phyloP scores from a whole-genome alignment of 2,329 filamentous ascomycete genomes.

The Scedosporium minutisporum region DNA sequence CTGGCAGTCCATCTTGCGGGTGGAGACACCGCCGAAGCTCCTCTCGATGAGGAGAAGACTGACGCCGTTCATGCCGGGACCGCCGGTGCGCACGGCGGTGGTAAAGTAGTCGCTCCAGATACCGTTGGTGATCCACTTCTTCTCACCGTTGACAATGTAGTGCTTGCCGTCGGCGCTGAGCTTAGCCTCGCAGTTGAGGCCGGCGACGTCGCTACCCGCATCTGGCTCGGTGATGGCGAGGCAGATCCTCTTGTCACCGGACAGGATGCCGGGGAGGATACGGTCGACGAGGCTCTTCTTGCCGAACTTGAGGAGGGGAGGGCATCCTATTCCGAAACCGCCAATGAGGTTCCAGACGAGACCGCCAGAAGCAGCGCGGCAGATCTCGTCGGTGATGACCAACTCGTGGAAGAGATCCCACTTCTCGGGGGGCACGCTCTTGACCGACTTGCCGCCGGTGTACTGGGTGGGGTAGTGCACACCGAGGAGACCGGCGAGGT shows the following conservation, averaged over 20 bases:
- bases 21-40: conserved; percentile 72
- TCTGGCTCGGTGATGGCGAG: conserved; percentile 95
- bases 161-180: conserved; percentile 92
- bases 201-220: conserved; percentile 90
- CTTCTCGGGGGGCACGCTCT: conserved; percentile 73
- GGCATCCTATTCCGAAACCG: conserved; percentile 91
- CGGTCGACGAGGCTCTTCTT: conserved; percentile 76
- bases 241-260: conserved; percentile 94
- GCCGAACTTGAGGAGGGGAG: conserved; percentile 85
- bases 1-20: conserved; percentile 95
- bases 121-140: conserved; percentile 99
- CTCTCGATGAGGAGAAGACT: conserved; percentile 89
- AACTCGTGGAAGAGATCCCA: conserved; percentile 99
- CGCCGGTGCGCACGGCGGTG: conserved; percentile 84
- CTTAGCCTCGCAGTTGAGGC: conserved; percentile 91
- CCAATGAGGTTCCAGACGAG: conserved; percentile 96
- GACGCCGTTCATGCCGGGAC: conserved; percentile 84
- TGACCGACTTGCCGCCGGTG: conserved; percentile 56
- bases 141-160: conserved; percentile 98
- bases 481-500: conserved; percentile 84
- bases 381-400: conserved; percentile 89
- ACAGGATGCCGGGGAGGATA: conserved; percentile 78
- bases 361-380: conserved; percentile 77
- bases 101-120: conserved; percentile 98
- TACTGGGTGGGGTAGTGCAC: conserved; percentile 72